Evolutionary conservation across 768 basidiomycete species (phyloP).

Genomic region (Dacryopinax primogenitus): DNA sequence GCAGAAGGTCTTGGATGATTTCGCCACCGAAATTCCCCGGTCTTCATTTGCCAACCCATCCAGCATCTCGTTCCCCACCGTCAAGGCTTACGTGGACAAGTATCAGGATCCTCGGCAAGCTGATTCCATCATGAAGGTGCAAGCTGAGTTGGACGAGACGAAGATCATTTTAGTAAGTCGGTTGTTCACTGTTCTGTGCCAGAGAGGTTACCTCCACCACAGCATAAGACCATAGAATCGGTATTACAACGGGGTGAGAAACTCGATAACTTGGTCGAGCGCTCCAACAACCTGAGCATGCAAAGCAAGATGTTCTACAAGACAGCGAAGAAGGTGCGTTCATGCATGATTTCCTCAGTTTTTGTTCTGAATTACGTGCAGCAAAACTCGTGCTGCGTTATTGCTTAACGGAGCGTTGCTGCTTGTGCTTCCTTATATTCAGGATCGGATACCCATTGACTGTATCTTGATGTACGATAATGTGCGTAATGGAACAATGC

Average conservation of each 20-base stretch:
- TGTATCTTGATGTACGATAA: not conserved
- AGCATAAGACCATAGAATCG: conserved; percentile 99
- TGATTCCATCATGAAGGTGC: conserved; percentile 95
- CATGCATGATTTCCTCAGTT: not conserved
- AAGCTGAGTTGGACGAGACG: conserved; percentile 95
- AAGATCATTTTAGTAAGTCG: conserved; percentile 85
- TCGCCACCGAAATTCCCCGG: conserved; percentile 64
- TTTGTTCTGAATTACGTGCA: conserved; percentile 24
- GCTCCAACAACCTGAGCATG: conserved; percentile 72
- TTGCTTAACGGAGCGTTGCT: conserved; percentile 29
- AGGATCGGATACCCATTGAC: not conserved
- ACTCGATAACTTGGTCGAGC: conserved; percentile 87
- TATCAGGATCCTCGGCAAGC: conserved; percentile 97
- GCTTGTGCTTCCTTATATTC: not conserved
- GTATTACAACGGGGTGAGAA: conserved; percentile 94
- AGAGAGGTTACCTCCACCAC: not conserved
- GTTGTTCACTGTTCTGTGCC: not conserved
- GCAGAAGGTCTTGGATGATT: conserved; percentile 87
- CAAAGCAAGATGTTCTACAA: conserved; percentile 99
- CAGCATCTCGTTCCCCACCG: conserved; percentile 62
- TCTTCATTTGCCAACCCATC: conserved; percentile 51
- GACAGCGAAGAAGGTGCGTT: conserved; percentile 90
- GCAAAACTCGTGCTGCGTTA: conserved; percentile 92
- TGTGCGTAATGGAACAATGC: conserved; percentile 9
- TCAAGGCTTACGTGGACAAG: conserved; percentile 66